Conservation (phyloP, 768 basidiomycete species). For the Kwoniella bestiolae region DNA sequence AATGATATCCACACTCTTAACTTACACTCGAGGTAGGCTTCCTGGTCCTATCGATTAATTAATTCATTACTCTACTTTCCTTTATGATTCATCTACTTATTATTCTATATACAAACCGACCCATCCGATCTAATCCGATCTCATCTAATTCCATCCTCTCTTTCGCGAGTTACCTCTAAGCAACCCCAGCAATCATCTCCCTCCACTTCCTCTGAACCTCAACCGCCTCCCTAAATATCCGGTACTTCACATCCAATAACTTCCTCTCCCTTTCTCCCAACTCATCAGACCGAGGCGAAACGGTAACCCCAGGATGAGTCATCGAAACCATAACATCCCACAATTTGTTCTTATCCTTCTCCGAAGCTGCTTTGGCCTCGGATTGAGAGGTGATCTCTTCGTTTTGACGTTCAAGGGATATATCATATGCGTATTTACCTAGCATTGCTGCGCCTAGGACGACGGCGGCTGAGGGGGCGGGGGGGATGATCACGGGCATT, state of each 20-base stretch:
- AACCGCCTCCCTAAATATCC: slow-evolving; percentile 85
- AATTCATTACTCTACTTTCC: neutral
- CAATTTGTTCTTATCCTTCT: slow-evolving; percentile 67
- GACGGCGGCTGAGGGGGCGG: slow-evolving; percentile 76
- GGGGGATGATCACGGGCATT: slow-evolving; percentile 81
- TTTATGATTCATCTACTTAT: neutral
- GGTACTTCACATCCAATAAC: slow-evolving; percentile 87
- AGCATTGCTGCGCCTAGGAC: slow-evolving; percentile 94
- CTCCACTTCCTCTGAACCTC: slow-evolving; percentile 89
- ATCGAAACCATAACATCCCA: slow-evolving; percentile 98
- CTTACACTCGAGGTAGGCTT: too few species aligned
- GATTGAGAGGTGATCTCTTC: slow-evolving; percentile 58
- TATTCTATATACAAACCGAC: neutral
- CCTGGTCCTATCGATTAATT: neutral
- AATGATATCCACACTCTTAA: neutral
- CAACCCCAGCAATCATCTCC: slow-evolving; percentile 67
- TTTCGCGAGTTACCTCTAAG: neutral
- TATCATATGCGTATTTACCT: slow-evolving; percentile 78
- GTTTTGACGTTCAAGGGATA: slow-evolving; percentile 52
- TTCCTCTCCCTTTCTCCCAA: slow-evolving; percentile 73
- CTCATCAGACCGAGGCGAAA: slow-evolving; percentile 67
- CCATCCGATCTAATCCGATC: neutral
- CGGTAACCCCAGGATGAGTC: slow-evolving; percentile 79
- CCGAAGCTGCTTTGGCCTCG: slow-evolving; percentile 56
- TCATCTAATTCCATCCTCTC: neutral